Evolutionary conservation across 768 basidiomycete genomes (phyloP).

Genomic region (Russula virescens): DNA sequence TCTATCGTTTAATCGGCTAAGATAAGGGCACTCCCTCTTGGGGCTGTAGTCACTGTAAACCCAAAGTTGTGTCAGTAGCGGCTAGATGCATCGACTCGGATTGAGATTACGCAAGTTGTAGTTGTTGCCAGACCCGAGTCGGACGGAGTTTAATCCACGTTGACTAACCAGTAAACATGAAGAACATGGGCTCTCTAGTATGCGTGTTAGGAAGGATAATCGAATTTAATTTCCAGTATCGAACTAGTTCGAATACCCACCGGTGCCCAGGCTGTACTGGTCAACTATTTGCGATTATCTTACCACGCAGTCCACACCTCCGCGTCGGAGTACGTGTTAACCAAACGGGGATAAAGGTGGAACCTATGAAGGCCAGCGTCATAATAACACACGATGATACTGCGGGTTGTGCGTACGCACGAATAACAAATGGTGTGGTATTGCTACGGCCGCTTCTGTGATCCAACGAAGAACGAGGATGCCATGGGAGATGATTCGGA

Average conservation of each 20-base stretch:
- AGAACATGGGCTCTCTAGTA: background rate
- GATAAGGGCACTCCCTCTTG: background rate
- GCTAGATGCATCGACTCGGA: no score
- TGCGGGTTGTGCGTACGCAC: background rate
- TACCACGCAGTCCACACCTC: background rate
- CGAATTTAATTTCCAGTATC: background rate
- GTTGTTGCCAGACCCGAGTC: no score
- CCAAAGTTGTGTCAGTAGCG: no score
- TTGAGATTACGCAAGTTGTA: no score
- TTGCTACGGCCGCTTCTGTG: no score
- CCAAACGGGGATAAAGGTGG: background rate
- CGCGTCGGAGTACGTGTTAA: background rate
- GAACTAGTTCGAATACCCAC: background rate
- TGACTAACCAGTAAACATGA: background rate
- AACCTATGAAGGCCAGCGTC: constrained; percentile 5
- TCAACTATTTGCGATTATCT: background rate
- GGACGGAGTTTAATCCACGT: background rate
- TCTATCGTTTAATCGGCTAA: background rate
- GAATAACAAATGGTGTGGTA: background rate
- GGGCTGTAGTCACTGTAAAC: no score
- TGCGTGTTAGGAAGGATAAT: background rate
- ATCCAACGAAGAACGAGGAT: background rate
- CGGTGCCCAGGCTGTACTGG: background rate
- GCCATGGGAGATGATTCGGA: background rate
- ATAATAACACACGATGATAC: background rate